phyloP scores from a whole-genome alignment of 2,329 filamentous ascomycete genomes.

The Fusarium sp. region DNA sequence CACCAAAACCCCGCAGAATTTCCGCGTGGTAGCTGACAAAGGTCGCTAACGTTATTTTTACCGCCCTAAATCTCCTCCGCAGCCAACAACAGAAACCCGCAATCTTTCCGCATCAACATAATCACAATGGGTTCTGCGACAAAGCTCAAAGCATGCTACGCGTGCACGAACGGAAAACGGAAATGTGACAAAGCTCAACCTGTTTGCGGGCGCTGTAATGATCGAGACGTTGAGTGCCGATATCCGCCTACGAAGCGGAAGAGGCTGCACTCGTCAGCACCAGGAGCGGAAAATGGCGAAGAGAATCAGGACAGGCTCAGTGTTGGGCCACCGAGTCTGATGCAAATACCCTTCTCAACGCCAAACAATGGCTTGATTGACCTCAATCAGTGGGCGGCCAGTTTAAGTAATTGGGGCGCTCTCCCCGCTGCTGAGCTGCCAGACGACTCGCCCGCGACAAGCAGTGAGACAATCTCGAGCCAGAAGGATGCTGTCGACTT shows the following conservation, averaged over 20 bases:
- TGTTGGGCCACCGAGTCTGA: not conserved
- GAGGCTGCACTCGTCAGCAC: not conserved
- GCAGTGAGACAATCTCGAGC: not conserved
- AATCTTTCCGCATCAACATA: not conserved
- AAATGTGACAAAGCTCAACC: constrained; percentile 17
- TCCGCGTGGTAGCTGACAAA: constrained; percentile 12
- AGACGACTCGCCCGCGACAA: not conserved
- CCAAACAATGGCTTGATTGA: not conserved
- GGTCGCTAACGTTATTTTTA: not conserved
- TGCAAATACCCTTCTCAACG: not conserved
- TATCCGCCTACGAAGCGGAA: constrained; percentile 4
- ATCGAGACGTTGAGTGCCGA: constrained; percentile 8
- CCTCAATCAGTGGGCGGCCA: constrained; percentile 1
- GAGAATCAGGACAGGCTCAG: not conserved
- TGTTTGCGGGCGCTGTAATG: not conserved
- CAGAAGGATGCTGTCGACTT: not conserved
- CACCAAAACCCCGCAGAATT: not conserved
- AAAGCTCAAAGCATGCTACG: constrained; percentile 1
- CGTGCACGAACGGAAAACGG: not conserved
- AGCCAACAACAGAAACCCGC: not conserved
- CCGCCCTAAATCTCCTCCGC: not conserved
- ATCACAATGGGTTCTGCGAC: not conserved
- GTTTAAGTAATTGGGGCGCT: not conserved
- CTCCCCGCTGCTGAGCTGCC: not conserved
- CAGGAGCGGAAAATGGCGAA: not conserved